Base-by-base conservation (phyloP, 768 basidiomycete genomes). In the Tubosaeta sp. region DNA sequence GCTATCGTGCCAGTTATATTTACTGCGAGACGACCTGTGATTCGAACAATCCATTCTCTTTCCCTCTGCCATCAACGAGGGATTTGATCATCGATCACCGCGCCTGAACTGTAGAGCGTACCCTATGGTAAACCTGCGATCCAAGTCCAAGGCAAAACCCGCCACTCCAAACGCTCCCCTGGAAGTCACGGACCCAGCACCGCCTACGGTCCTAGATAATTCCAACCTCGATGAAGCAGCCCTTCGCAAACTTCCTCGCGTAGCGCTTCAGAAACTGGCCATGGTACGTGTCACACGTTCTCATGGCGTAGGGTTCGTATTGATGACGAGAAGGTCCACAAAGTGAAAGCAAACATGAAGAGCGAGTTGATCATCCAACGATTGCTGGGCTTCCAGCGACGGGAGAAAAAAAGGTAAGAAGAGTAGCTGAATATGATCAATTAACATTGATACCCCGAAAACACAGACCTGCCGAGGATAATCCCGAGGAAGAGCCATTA, bases 231-330 rank as follows among this genome's bases (percentile, higher is more conserved):
- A 43, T 29, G 59, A 63, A 43, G 51, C 2, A 35, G 22, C 52
- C 26, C 67, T 67, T 29, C 61, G 54, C 45, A 59, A 58, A 29
- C 55, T 67, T 13, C 27, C 68, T 46, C 64, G 68, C 6, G 49
- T 51, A 1, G 39, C 56, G 31, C 58, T 67, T 22, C 66, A 67
- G 50, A 65, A 67, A 33, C 41, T 65, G 1, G 61, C 65, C 4
- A 63, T 46, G 63, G 68, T 63, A 50, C 10, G 52, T 16, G 22
- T 38, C 25, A 37, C 11, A 14, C 10, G 10, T 17, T 42, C 14
- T 44, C 7, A 42, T 25, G 10, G 3, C 26, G 17, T 9, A 37
- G 11, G 6, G 2, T 4, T 14, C 9, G 14, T 22, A 33, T 34
- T 53, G 22, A 64, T n/a, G 32, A 33, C 17, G 12, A 13, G n/a